Conservation (phyloP, 2,329 filamentous ascomycete genomes). For the Onygenales sp. region DNA sequence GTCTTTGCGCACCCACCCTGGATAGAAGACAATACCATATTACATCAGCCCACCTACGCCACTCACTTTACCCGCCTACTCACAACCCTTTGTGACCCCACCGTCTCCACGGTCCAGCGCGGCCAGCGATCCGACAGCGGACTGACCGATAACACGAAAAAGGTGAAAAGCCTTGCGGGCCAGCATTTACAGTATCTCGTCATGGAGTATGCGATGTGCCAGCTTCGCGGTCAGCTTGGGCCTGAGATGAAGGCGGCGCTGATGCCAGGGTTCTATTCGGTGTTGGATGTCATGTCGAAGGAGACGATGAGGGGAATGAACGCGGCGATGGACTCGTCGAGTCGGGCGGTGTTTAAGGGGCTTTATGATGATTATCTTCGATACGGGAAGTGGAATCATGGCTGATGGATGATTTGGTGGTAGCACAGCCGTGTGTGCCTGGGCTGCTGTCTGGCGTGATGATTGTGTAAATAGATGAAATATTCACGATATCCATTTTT, state of each 20-base stretch:
- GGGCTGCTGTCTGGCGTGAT: no score
- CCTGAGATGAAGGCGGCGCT: constrained; percentile 45
- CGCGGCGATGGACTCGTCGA: constrained; percentile 41
- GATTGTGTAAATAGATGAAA: no score
- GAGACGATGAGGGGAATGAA: constrained; percentile 44
- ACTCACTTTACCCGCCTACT: constrained; percentile 46
- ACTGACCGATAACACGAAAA: constrained; percentile 51
- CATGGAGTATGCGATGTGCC: constrained; percentile 46
- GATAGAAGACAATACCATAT: constrained; percentile 8
- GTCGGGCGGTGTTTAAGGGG: constrained; percentile 43
- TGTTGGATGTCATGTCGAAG: constrained; percentile 44
- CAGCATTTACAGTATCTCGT: constrained; percentile 50
- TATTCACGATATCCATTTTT: no score
- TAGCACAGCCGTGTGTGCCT: no score
- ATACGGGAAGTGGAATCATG: constrained; percentile 40
- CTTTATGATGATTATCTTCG: constrained; percentile 44
- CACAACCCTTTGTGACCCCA: constrained; percentile 52
- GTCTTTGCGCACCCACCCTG: constrained; percentile 14
- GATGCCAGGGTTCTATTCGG: constrained; percentile 42
- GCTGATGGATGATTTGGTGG: constrained; percentile 14
- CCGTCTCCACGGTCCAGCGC: constrained; percentile 44
- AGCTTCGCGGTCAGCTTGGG: constrained; percentile 41
- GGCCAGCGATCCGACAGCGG: constrained; percentile 25
- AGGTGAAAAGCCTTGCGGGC: constrained; percentile 47
- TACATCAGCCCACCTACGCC: constrained; percentile 35